Evolutionary conservation across 805 yeast genomes (phyloP).

Genomic region (Lipomyces yamanashiensis): DNA sequence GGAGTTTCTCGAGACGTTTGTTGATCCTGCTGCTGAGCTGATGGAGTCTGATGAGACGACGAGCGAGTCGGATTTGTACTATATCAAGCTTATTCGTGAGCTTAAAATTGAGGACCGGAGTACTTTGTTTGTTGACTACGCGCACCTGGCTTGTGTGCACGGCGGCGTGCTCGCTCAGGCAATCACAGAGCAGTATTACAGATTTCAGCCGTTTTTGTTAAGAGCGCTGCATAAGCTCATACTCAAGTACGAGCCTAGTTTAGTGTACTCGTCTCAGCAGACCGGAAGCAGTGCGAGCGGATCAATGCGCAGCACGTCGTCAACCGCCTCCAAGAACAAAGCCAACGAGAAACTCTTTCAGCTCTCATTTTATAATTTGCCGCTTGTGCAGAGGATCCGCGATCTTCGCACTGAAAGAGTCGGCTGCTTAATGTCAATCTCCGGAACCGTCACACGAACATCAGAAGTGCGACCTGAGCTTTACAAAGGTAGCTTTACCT

Average conservation of each 20-base stretch:
- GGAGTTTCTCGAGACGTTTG: slow-evolving; percentile 72
- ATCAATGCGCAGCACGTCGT: slow-evolving; percentile 9
- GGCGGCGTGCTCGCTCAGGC: slow-evolving; percentile 85
- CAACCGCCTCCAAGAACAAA: slow-evolving; percentile 44
- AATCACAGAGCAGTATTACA: slow-evolving; percentile 85
- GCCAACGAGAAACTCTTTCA: slow-evolving; percentile 79
- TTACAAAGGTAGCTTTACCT: slow-evolving; percentile 81
- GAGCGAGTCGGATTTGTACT: slow-evolving; percentile 46
- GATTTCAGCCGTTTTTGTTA: slow-evolving; percentile 84
- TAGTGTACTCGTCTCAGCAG: slow-evolving; percentile 47
- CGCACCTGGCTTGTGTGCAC: slow-evolving; percentile 71
- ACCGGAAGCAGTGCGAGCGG: not conserved
- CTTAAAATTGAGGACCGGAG: slow-evolving; percentile 76
- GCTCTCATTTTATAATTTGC: slow-evolving; percentile 85
- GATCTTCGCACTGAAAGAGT: slow-evolving; percentile 88
- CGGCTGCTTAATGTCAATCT: slow-evolving; percentile 79
- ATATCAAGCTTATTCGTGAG: slow-evolving; percentile 77
- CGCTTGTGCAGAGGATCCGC: slow-evolving; percentile 80
- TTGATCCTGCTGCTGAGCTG: slow-evolving; percentile 49
- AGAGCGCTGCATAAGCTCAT: slow-evolving; percentile 75
- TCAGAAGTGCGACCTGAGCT: slow-evolving; percentile 96
- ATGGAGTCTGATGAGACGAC: slow-evolving; percentile 42
- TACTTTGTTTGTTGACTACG: slow-evolving; percentile 84
- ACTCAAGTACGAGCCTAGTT: slow-evolving; percentile 72
- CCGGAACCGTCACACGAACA: slow-evolving; percentile 95